Conservation (phyloP, 2,329 filamentous ascomycete species). For the Ascochyta lentis region DNA sequence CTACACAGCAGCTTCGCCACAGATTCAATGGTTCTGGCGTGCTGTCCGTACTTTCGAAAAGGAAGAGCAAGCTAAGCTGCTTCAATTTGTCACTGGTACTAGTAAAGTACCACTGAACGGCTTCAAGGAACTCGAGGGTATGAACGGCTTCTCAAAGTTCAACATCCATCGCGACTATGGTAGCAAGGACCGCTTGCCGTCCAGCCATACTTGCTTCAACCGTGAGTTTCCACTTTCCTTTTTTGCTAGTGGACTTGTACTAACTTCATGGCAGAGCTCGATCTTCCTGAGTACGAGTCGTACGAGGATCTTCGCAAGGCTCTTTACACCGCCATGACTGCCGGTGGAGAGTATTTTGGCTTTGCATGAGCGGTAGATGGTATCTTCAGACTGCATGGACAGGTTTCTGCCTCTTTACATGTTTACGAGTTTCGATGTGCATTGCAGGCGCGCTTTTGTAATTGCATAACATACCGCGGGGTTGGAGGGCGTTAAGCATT, state of each 20-base stretch:
- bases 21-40: conserved; percentile 99
- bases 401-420: conserved; percentile 19
- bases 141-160: conserved; percentile 98
- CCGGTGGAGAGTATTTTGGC: conserved; percentile 95
- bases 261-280: conserved; percentile 74
- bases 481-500: conserved; percentile 9
- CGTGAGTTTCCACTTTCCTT: conserved; percentile 68
- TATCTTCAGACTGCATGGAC: conserved; percentile 6
- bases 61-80: conserved; percentile 94
- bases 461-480: conserved; percentile 25
- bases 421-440: conserved; percentile 30
- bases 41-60: conserved; percentile 97
- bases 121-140: conserved; percentile 98
- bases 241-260: conserved; percentile 17
- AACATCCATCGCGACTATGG: conserved; percentile 99
- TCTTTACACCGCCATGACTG: conserved; percentile 94
- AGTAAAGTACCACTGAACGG: conserved; percentile 98
- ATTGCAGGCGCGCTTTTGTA: conserved; percentile 42
- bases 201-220: conserved; percentile 98
- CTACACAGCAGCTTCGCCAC: conserved; percentile 89
- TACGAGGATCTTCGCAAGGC: conserved; percentile 90
- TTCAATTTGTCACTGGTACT: conserved; percentile 98
- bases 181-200: conserved; percentile 92
- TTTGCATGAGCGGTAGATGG: conserved; percentile 71
- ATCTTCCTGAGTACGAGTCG: conserved; percentile 96